Base-by-base conservation (phyloP, 2,329 filamentous ascomycete species). In the Hymenoscyphus scutula region DNA sequence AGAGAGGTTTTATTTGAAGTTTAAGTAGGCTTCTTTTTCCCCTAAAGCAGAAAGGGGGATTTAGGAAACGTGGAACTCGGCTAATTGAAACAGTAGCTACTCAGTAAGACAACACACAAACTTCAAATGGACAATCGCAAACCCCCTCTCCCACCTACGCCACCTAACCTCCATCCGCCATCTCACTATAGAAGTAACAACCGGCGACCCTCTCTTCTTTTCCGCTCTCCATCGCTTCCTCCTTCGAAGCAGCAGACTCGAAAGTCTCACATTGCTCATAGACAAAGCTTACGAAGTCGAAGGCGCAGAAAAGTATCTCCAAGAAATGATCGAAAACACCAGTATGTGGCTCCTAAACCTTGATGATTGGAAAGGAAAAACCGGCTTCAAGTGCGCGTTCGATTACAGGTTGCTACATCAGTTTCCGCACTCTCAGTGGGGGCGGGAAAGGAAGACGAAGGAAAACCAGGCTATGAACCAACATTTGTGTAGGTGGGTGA, bases 31-130 rank as follows among this genome's bases (percentile, higher is more conserved):
- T 48, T 3, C 5, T 2, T 23, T 5, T 7, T 48, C 23, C n/a
- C n/a, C n/a, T n/a, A n/a, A n/a, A 2, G 2, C 5, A 48, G 4
- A 2, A n/a, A 5, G 5, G 2, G 1, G 10, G 23, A n/a, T 2
- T 5, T 5, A 7, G 15, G 23, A 10, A 11, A n/a, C 19, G n/a
- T n/a, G 3, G 17, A 10, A 48, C 2, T 15, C 19, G 41, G 41
- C 23, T 48, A n/a, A 8, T 23, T 11, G 32, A 34, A 48, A n/a
- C 11, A 48, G 13, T 23, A 17, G 41, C 13, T 5, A 48, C 13
- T 3, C 17, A 48, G 2, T 3, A 4, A n/a, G 23, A n/a, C 17
- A 48, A 48, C 23, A 51, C 15, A 25, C 5, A n/a, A 7, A 7
- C 15, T 51, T 51, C 17, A 51, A 51, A 51, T 23, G 45, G 45